Evolutionary conservation across 805 yeast species (phyloP), one percentile per base, ranked within the genome.

Genomic region (Wickerhamiella domercqiae): DNA sequence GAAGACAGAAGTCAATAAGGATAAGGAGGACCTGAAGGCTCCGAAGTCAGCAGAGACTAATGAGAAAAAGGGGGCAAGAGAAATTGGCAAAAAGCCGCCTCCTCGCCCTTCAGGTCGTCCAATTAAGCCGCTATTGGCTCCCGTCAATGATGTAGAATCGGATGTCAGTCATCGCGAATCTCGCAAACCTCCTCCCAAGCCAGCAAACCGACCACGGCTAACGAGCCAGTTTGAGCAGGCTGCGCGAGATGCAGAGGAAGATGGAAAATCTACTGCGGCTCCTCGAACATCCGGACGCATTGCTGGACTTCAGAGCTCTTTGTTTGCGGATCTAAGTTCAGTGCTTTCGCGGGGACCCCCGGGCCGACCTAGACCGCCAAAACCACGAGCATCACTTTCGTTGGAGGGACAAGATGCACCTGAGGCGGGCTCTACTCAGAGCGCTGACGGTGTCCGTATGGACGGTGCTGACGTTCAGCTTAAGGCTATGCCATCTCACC

Each of bases 261-360:
- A 42, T 29, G 42, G 42, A 4, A 38, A 39, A 30, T 47, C 50
- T 5, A 41, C 35, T 21, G 45, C 49, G 3, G 29, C 32, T 15
- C 37, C 32, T n/a, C 21, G 32, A 4, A 19, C 29, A 3, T 21
- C 32, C 14, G 37, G 41, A 5, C 35, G 46, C 1, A 32, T 47
- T 11, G 47, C 46, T 1, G 41, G 43, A 1, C 17, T 47, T 21
- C 47, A 40, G 21, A 34, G 46, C 9, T 38, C 51, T 1, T 35
- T 40, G 38, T 47, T 48, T 16, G 47, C 46, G 5, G 45, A 49
- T 19, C 35, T 50, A 35, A 47, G 39, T 24, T 45, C 48, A 1
- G 52, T 50, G 3, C 45, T 50, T 7, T 41, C 51, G 2, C 36
- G 40, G 7, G 52, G 52, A 4, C 50, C 51, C 2, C 49, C 50